Evolutionary conservation across 2,329 filamentous ascomycete genomes (phyloP).

Genomic region (Graphilbum ipis-grandicollis): DNA sequence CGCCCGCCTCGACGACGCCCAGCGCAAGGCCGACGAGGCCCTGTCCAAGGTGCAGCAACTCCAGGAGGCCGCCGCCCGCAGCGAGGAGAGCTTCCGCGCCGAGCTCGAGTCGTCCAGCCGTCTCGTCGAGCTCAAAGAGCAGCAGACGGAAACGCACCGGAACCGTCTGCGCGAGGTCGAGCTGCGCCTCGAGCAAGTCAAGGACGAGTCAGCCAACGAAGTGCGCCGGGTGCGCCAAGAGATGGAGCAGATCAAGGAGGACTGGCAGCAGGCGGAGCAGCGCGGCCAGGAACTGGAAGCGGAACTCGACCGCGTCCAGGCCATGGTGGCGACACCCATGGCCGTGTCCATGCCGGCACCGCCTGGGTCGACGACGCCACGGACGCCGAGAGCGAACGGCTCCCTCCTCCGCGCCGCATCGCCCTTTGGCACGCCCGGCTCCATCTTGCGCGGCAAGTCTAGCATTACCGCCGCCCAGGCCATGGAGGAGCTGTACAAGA

Average conservation of each 20-base stretch:
- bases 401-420: conserved; percentile 36
- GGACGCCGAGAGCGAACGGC: conserved; percentile 42
- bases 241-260: conserved; percentile 34
- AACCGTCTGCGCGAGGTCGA: conserved; percentile 55
- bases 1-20: conserved; percentile 64
- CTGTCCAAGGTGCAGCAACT: conserved; percentile 69
- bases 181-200: conserved; percentile 40
- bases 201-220: conserved; percentile 48
- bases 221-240: conserved; percentile 37
- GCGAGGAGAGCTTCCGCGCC: conserved; percentile 73
- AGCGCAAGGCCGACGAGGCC: conserved; percentile 73
- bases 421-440: conserved; percentile 44
- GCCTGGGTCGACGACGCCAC: conserved; percentile 34
- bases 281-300: conserved; percentile 31
- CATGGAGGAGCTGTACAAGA: conserved; percentile 45
- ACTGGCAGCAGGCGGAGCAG: conserved; percentile 27
- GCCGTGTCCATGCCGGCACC: conserved; percentile 9
- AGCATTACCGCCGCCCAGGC: conserved; percentile 43
- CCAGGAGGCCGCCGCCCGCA: conserved; percentile 63
- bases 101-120: conserved; percentile 70
- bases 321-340: conserved; percentile 17
- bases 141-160: conserved; percentile 56
- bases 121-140: conserved; percentile 65
- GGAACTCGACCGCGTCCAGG: conserved; percentile 36
- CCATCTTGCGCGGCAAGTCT: conserved; percentile 32